Conservation (phyloP, 345 rosid species). For the Ricinus communis region DNA sequence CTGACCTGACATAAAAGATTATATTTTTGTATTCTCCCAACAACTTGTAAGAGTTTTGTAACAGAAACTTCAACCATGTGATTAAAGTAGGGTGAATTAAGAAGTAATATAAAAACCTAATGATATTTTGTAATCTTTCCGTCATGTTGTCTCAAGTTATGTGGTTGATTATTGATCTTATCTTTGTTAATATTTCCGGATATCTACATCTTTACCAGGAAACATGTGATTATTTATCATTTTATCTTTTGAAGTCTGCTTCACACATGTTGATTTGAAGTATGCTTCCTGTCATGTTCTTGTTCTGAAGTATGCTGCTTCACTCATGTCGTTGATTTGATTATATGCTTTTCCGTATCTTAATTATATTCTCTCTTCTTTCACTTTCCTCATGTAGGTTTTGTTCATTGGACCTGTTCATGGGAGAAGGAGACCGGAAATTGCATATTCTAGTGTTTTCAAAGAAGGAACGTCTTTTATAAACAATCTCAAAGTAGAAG, state of each 20-base stretch:
- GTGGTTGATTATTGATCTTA: not conserved
- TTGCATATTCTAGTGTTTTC: slow-evolving; percentile 41
- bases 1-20: not conserved
- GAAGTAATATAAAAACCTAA: no score
- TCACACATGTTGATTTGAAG: slow-evolving; percentile 11
- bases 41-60: not conserved
- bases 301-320: slow-evolving; percentile 18
- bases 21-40: not conserved
- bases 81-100: no score
- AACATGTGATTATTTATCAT: slow-evolving; percentile 4
- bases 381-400: slow-evolving; percentile 36
- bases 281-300: no score
- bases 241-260: slow-evolving; percentile 16
- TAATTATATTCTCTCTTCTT: slow-evolving; percentile 5
- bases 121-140: not conserved
- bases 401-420: slow-evolving; percentile 81
- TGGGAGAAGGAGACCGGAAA: slow-evolving; percentile 45
- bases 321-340: slow-evolving; percentile 11
- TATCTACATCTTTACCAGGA: not conserved
- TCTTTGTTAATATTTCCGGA: not conserved
- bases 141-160: not conserved
- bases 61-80: slow-evolving; percentile 1
- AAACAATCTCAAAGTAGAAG: slow-evolving; percentile 31
- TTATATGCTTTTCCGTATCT: slow-evolving; percentile 12
- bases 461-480: slow-evolving; percentile 24